Evolutionary conservation across 2,329 filamentous ascomycete genomes (phyloP), one percentile per base, ranked within the genome.

Genomic region (Penicillium polonicum): DNA sequence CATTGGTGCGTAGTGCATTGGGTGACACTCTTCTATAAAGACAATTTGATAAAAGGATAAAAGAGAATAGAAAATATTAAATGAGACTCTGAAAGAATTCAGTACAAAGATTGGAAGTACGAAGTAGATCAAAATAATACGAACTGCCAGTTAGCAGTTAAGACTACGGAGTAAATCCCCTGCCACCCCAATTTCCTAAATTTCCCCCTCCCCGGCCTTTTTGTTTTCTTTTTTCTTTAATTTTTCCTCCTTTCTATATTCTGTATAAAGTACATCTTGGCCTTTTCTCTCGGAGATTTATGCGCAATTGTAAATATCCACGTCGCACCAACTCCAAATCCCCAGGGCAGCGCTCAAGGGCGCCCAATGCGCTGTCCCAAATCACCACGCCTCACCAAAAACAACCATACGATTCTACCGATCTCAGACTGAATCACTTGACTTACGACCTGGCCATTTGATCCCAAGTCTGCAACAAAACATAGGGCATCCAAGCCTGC

Each of bases 1-100:
- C 91, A 42, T 82, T 99, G 66, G 91, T 97, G 50, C 83, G 94
- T 58, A 97, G 93, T 72, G 93, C 92, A 5, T 79, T 97, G 63
- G 94, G 94, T 21, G 94, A 99, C 80, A 95, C 90, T 49, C 78
- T 97, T 68, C 79, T 97, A 72, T 97, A 79, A 79, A 33, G 39
- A 41, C 23, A 33, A 44, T 29, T 33, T 3, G 17, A 50, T 52
- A 42, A 55, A 39, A 23, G 27, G 12, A 9, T 17, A 17, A 35
- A 23, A 35, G 33, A 17, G 33, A 48, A 23, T 25, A 42, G 15
- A 8, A 29, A 33, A 17, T 46, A 21, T 35, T 36, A n/a, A 35
- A 23, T 23, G 45, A 25, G 9, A n/a, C n/a, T 9, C 19, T 4
- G 29, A 4, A 17, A 45, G 31, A 17, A 36, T 48, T 46, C 36